These are phyloP conservation scores for Cryphonectria naterciae DNA, from an alignment of 2,329 filamentous ascomycete genomes.

Conservation along the genomic window DNA sequence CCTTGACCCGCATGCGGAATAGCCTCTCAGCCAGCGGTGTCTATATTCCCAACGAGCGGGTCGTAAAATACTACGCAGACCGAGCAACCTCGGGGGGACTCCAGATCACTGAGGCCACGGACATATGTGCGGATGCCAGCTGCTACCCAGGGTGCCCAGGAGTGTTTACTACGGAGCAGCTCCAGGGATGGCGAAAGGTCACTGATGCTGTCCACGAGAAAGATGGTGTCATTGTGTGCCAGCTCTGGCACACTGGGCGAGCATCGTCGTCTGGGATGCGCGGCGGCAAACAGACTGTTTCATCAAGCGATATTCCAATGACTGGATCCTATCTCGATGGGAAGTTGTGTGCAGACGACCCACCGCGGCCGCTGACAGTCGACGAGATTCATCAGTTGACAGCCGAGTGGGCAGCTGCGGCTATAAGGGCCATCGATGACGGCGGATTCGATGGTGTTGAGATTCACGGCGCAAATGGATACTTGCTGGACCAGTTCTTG, in stretches of 20 bases:
- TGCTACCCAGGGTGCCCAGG: slow-evolving; percentile 38
- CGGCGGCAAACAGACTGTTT: slow-evolving; percentile 22
- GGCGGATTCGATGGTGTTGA: slow-evolving; percentile 76
- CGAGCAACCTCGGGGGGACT: slow-evolving; percentile 41
- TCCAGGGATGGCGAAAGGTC: slow-evolving; percentile 48
- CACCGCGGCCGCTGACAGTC: slow-evolving; percentile 66
- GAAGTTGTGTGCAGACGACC: slow-evolving; percentile 24
- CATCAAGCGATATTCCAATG: slow-evolving; percentile 28
- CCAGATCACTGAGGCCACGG: slow-evolving; percentile 38
- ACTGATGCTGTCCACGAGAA: slow-evolving; percentile 63
- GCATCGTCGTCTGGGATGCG: slow-evolving; percentile 31
- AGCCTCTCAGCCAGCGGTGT: slow-evolving; percentile 40
- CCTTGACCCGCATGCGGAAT: slow-evolving; percentile 39
- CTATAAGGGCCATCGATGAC: slow-evolving; percentile 57
- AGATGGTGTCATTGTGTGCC: slow-evolving; percentile 59
- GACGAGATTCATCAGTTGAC: slow-evolving; percentile 67
- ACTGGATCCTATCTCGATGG: slow-evolving; percentile 31
- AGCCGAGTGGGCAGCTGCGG: slow-evolving; percentile 56
- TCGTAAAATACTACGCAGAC: slow-evolving; percentile 38
- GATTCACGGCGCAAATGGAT: slow-evolving; percentile 60
- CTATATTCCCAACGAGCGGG: slow-evolving; percentile 37
- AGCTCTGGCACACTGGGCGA: slow-evolving; percentile 53
- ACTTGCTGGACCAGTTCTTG: slow-evolving; percentile 65
- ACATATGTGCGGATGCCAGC: slow-evolving; percentile 36
- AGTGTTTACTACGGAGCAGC: slow-evolving; percentile 37